phyloP scores from a whole-genome alignment of 2,329 filamentous ascomycete species.

The Sclerotinia subarctica region DNA sequence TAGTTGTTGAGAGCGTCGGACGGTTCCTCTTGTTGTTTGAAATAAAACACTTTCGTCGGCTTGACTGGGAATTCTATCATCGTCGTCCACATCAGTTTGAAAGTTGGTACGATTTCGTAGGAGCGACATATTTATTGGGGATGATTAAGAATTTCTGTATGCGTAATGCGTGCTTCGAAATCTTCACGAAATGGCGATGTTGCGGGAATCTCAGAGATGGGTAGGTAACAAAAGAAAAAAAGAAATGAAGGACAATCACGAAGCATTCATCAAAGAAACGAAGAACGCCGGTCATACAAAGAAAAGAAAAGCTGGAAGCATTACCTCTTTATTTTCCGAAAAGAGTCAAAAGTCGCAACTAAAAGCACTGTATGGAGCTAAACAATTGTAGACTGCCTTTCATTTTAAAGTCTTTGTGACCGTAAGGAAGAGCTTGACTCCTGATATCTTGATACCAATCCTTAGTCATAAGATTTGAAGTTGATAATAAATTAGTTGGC shows the following conservation, averaged over 20 bases:
- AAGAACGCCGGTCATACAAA: conserved; percentile 9
- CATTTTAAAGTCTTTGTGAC: neutral
- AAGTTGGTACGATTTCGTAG: conserved; percentile 3
- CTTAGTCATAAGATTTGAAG: conserved; percentile 1
- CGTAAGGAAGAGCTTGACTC: neutral
- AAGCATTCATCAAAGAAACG: conserved; percentile 15
- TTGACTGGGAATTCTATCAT: neutral
- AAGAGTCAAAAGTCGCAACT: neutral
- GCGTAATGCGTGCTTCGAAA: neutral
- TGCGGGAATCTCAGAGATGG: neutral
- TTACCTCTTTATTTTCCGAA: conserved; percentile 13
- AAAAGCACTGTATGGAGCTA: neutral
- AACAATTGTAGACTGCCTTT: neutral
- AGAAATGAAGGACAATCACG: neutral
- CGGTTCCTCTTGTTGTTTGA: neutral
- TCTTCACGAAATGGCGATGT: neutral
- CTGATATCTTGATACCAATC: conserved; percentile 12
- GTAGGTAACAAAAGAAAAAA: conserved; percentile 11
- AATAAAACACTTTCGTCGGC: neutral
- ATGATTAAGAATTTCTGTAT: neutral
- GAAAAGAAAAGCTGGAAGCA: conserved; percentile 16
- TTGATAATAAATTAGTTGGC: neutral
- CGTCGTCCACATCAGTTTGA: neutral
- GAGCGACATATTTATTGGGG: neutral
- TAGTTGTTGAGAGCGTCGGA: neutral